phyloP scores from a whole-genome alignment of 2,329 filamentous ascomycete species.

The Huntiella bhutanensis region DNA sequence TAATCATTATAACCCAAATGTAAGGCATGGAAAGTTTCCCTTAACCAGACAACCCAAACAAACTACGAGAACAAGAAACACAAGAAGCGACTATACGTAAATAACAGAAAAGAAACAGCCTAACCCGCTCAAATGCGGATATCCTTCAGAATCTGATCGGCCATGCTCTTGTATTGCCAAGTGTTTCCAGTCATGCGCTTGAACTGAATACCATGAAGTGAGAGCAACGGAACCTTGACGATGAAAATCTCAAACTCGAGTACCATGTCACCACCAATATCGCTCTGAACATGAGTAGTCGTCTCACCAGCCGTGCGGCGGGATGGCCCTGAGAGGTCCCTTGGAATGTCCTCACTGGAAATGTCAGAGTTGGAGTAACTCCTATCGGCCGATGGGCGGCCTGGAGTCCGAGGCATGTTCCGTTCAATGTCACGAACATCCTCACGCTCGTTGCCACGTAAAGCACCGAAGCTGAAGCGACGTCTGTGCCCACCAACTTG shows the following conservation, averaged over 20 bases:
- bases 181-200: slow-evolving; percentile 91
- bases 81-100: not conserved
- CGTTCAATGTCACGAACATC: slow-evolving; percentile 43
- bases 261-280: slow-evolving; percentile 66
- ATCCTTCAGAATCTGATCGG: slow-evolving; percentile 80
- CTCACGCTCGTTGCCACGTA: slow-evolving; percentile 46
- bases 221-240: slow-evolving; percentile 87
- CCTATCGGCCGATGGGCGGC: slow-evolving; percentile 34
- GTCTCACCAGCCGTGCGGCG: slow-evolving; percentile 48
- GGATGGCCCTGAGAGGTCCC: slow-evolving; percentile 31
- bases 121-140: slow-evolving; percentile 36
- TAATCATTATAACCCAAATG: too few species aligned
- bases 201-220: slow-evolving; percentile 90
- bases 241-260: slow-evolving; percentile 92
- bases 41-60: too few species aligned
- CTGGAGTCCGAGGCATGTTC: slow-evolving; percentile 21
- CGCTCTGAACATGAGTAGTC: slow-evolving; percentile 76
- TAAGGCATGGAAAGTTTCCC: too few species aligned
- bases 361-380: slow-evolving; percentile 78
- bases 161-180: slow-evolving; percentile 98
- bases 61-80: not conserved
- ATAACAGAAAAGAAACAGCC: not conserved
- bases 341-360: slow-evolving; percentile 54
- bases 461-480: slow-evolving; percentile 68
- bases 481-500: slow-evolving; percentile 42